These are phyloP conservation scores for Nicotiana obtusifolia DNA, from an alignment of 257 asterid species.

Conservation along the genomic window DNA sequence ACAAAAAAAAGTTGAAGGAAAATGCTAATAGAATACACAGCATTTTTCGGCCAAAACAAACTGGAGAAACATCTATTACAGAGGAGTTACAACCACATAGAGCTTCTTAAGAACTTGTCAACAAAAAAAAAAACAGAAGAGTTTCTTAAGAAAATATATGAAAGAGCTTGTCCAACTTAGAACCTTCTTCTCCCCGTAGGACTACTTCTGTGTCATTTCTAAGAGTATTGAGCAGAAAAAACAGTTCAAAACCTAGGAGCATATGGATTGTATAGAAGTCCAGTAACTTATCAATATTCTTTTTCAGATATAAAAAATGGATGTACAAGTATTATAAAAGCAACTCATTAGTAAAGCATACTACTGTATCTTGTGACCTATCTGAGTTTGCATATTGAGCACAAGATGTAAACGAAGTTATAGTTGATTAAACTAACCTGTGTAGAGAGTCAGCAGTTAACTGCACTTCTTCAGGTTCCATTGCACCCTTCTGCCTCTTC, in stretches of 20 bases:
- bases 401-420: background rate
- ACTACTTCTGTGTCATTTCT: background rate
- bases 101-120: background rate
- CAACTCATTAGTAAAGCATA: background rate
- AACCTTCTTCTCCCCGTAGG: background rate
- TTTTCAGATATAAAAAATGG: background rate
- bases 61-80: background rate
- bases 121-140: background rate
- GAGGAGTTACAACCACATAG: background rate
- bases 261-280: background rate
- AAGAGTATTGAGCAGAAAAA: background rate
- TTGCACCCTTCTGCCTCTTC: conserved; percentile 89
- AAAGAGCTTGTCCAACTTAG: background rate
- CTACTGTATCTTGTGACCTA: background rate
- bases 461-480: conserved; percentile 93
- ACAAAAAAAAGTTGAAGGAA: background rate
- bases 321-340: background rate
- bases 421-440: conserved; percentile 46
- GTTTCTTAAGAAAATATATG: background rate
- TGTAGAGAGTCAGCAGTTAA: conserved; percentile 87
- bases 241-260: background rate
- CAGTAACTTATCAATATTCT: background rate
- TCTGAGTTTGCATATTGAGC: background rate
- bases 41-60: background rate
- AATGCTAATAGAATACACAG: background rate